phyloP scores from a whole-genome alignment of 495 filamentous ascomycete genomes.

The Neurospora pannonica region DNA sequence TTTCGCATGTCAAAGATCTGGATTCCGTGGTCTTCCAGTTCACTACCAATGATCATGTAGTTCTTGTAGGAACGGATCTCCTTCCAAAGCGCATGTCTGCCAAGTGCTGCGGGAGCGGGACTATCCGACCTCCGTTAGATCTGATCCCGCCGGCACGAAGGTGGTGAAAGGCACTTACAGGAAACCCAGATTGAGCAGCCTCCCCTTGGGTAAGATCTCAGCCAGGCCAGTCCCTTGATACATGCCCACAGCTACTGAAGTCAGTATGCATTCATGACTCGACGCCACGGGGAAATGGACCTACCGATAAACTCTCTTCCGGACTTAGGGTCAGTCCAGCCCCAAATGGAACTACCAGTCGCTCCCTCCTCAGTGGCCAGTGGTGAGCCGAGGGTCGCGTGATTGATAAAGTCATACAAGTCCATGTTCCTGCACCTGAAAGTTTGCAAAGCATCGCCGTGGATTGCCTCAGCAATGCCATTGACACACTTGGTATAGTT shows the following conservation, averaged over 20 bases:
- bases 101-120: neutral
- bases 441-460: constrained; percentile 28
- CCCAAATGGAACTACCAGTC: neutral
- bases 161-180: constrained; percentile 9
- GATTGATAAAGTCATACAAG: constrained; percentile 36
- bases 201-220: constrained; percentile 35
- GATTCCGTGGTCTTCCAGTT: constrained; percentile 39
- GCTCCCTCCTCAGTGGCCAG: constrained; percentile 41
- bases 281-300: neutral
- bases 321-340: constrained; percentile 1
- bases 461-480: constrained; percentile 30
- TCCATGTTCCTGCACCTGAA: constrained; percentile 45
- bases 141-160: neutral
- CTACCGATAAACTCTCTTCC: neutral
- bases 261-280: neutral
- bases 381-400: constrained; percentile 12
- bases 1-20: constrained; percentile 46
- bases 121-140: neutral
- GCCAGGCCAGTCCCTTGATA: constrained; percentile 32
- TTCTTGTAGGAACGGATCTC: constrained; percentile 29
- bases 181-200: constrained; percentile 41
- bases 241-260: neutral
- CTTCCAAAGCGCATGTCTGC: constrained; percentile 10
- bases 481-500: constrained; percentile 26
- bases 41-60: constrained; percentile 42